phyloP scores from a whole-genome alignment of 2,329 filamentous ascomycete genomes.

The Alternaria ventricosa region DNA sequence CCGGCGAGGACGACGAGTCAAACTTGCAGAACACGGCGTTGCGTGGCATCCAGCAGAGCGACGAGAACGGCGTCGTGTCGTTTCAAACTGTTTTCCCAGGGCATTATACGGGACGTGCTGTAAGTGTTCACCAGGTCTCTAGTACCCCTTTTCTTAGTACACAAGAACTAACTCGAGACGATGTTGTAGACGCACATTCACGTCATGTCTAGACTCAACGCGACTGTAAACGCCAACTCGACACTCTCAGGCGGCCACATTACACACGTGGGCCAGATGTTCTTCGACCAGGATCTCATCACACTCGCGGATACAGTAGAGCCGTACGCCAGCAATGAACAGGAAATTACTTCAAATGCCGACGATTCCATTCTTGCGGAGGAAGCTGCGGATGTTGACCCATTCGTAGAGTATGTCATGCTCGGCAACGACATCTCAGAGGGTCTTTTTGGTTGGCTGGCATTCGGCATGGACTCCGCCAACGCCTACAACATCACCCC shows the following conservation, averaged over 20 bases:
- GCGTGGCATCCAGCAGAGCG: constrained; percentile 56
- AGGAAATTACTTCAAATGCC: constrained; percentile 57
- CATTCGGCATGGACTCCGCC: constrained; percentile 39
- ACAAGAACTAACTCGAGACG: neutral
- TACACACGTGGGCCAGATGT: constrained; percentile 55
- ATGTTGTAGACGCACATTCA: constrained; percentile 48
- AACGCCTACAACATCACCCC: constrained; percentile 36
- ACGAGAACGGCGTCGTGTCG: constrained; percentile 55
- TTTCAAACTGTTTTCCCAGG: constrained; percentile 59
- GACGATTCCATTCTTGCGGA: constrained; percentile 58
- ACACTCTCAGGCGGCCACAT: constrained; percentile 47
- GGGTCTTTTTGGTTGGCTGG: constrained; percentile 45
- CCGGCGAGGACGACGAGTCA: constrained; percentile 36
- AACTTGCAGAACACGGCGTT: constrained; percentile 50
- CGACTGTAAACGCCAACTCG: constrained; percentile 48
- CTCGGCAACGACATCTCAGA: constrained; percentile 57
- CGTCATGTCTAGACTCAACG: constrained; percentile 49
- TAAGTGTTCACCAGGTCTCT: constrained; percentile 12
- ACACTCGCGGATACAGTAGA: constrained; percentile 55
- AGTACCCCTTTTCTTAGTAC: neutral
- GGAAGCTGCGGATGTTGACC: constrained; percentile 59
- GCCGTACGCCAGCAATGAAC: constrained; percentile 54
- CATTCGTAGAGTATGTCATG: constrained; percentile 64
- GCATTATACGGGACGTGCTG: constrained; percentile 42
- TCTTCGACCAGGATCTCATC: constrained; percentile 51